phyloP scores from a whole-genome alignment of 371 early-diverging fungal species.

The Lichtheimia corymbifera region DNA sequence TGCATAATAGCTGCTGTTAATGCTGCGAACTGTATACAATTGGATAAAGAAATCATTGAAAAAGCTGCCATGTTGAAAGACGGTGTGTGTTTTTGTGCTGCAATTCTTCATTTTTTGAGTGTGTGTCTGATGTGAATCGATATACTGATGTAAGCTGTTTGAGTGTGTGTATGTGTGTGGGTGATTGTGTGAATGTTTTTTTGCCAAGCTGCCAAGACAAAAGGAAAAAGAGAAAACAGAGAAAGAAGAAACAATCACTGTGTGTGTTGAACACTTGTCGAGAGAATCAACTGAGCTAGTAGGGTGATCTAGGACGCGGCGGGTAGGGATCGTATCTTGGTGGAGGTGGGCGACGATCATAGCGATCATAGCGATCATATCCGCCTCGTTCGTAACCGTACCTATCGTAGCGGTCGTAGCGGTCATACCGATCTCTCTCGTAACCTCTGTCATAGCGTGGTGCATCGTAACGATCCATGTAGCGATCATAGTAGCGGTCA shows the following conservation, averaged over 20 bases:
- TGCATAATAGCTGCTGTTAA: too few relatives aligned
- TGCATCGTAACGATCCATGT: slow-evolving; percentile 57
- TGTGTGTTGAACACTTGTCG: neutral
- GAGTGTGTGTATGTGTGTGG: slow-evolving; percentile 1
- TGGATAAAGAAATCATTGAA: too few relatives aligned
- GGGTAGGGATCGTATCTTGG: slow-evolving; percentile 58
- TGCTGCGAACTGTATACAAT: too few relatives aligned
- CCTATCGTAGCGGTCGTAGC: slow-evolving; percentile 50
- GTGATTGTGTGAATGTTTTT: neutral
- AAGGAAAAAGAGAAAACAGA: too few relatives aligned
- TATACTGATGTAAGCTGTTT: neutral
- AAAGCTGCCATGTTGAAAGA: too few relatives aligned
- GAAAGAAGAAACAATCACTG: neutral
- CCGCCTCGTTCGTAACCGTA: slow-evolving; percentile 38
- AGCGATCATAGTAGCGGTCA: slow-evolving; percentile 55
- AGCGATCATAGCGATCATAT: slow-evolving; percentile 58
- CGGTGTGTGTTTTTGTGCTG: too few relatives aligned
- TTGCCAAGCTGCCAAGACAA: neutral
- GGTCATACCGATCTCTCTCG: slow-evolving; percentile 54
- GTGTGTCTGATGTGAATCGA: too few relatives aligned
- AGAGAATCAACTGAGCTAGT: slow-evolving; percentile 24
- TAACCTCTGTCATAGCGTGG: slow-evolving; percentile 50
- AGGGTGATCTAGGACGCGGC: slow-evolving; percentile 56
- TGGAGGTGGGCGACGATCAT: slow-evolving; percentile 57
- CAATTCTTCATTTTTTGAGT: too few relatives aligned